Evolutionary conservation across 495 filamentous ascomycete genomes (phyloP), one percentile per base, ranked within the genome.

Genomic region (Schizothecium vesticola): DNA sequence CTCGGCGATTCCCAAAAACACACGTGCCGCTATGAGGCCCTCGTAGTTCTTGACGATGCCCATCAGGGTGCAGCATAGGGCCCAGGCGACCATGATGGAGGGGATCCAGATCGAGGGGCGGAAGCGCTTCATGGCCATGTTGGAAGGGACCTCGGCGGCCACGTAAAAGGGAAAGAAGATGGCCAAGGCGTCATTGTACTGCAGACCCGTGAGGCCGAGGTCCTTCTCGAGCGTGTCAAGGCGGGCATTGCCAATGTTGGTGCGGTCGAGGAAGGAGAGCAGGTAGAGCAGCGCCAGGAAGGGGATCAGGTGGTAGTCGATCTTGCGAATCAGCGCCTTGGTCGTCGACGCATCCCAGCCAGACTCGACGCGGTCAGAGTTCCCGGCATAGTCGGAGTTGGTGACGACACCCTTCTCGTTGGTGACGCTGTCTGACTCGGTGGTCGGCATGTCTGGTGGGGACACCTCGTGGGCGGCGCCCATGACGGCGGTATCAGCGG

Each of bases 81-180:
- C 89, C 81, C 73, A 88, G 67, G 31, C 84, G 78, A 80, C 68
- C 83, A 87, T 88, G 70, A 87, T 83, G 71, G 76, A 78, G 23
- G 86, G 82, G 59, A 87, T 81, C 86, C 86, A 88, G 56, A 85
- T 75, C 16, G 82, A 90, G 2, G 91, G 91, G 3, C 83, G 78
- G 23, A 90, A 79, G 51, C 83, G 86, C 77, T 87, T 90, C 43
- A 89, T 90, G 62, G 75, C 77, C 75, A 79, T 75, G 76, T 96
- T 96, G 59, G 92, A 94, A 55, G 91, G 75, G 0, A 92, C 90
- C 81, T 95, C 92, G 68, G 90, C 89, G 56, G 89, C 78, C 29
- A 90, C 82, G 77, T 96, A 96, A 51, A 90, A 93, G 67, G 93
- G 85, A 81, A 96, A 96, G 81, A 95, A 96, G 74, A 94, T 87